Percentiles rank a stretch among this genome's conserved stretches.
Conservation (phyloP, 352 stramenopile genomes). For the Phytopythium ostracodes region DNA sequence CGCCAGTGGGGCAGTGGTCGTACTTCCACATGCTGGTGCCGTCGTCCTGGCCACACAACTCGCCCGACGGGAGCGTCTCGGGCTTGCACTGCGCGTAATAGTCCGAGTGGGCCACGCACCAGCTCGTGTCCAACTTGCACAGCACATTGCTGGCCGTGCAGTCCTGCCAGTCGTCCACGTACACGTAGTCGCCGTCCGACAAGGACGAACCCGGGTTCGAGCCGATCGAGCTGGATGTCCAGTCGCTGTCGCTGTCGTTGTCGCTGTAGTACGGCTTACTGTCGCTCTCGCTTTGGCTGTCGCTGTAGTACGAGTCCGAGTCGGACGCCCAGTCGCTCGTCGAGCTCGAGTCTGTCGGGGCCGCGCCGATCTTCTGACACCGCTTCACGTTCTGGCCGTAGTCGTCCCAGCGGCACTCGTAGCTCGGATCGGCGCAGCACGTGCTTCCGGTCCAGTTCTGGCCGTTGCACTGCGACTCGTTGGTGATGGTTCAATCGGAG, state of each 20-base stretch:
- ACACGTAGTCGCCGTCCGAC: conserved; percentile 5
- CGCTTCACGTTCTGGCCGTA: conserved; percentile 26
- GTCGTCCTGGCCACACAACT: conserved; percentile 28
- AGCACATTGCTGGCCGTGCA: conserved; percentile 13
- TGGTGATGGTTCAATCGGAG: conserved; percentile 22
- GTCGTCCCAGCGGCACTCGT: conserved; percentile 31
- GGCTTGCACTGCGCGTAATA: conserved; percentile 33
- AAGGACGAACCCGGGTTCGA: neutral
- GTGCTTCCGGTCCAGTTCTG: conserved; percentile 33
- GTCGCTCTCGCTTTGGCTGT: neutral
- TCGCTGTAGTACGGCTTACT: neutral
- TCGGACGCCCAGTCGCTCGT: neutral
- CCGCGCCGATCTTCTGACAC: conserved; percentile 12
- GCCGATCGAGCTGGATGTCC: neutral
- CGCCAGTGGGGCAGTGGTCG: conserved; percentile 18
- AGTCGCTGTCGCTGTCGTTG: neutral
- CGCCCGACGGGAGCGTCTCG: conserved; percentile 13
- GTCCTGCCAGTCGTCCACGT: conserved; percentile 16
- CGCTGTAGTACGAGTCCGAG: neutral
- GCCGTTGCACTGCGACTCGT: conserved; percentile 29
- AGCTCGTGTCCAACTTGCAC: conserved; percentile 11
- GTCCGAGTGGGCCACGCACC: conserved; percentile 21
- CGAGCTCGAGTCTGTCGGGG: conserved; percentile 1
- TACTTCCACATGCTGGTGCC: conserved; percentile 28
- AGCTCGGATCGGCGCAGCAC: conserved; percentile 27